Evolutionary conservation across 495 filamentous ascomycete species (phyloP).

Genomic region (Penicillium desertorum): DNA sequence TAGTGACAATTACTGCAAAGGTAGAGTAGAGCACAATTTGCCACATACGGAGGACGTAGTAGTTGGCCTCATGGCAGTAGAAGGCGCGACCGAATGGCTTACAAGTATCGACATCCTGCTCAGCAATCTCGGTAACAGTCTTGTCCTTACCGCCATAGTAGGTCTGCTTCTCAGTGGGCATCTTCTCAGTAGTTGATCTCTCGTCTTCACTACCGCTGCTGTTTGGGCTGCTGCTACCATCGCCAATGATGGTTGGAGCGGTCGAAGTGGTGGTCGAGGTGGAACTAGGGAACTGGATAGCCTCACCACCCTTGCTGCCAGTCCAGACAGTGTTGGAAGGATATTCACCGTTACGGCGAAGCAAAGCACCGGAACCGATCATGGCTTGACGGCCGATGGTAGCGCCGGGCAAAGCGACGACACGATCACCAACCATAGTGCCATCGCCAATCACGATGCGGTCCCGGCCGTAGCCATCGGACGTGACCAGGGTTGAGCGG

Average conservation of each 20-base stretch:
- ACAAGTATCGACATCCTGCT: slow-evolving; percentile 17
- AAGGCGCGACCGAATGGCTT: slow-evolving; percentile 47
- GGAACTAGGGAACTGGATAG: slow-evolving; percentile 36
- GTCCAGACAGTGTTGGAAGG: slow-evolving; percentile 41
- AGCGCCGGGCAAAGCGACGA: slow-evolving; percentile 41
- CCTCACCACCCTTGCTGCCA: slow-evolving; percentile 43
- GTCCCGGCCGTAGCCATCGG: slow-evolving; percentile 43
- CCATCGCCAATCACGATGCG: slow-evolving; percentile 38
- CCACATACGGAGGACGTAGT: slow-evolving; percentile 38
- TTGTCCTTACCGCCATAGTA: slow-evolving; percentile 6
- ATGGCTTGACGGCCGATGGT: slow-evolving; percentile 37
- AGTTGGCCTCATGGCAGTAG: slow-evolving; percentile 40
- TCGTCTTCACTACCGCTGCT: slow-evolving; percentile 10
- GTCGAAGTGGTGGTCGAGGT: slow-evolving; percentile 16
- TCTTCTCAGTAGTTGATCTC: slow-evolving; percentile 13
- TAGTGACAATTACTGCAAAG: slow-evolving; percentile 30
- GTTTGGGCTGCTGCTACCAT: slow-evolving; percentile 13
- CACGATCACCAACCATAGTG: slow-evolving; percentile 48
- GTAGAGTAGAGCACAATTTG: slow-evolving; percentile 43
- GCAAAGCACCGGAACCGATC: slow-evolving; percentile 46
- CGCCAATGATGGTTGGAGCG: slow-evolving; percentile 13
- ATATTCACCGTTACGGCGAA: slow-evolving; percentile 38
- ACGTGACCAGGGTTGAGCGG: slow-evolving; percentile 43
- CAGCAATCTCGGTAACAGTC: background rate
- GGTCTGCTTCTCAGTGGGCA: slow-evolving; percentile 13